Base-by-base conservation (phyloP, 441 rosid species). In the Metrosideros polymorpha region DNA sequence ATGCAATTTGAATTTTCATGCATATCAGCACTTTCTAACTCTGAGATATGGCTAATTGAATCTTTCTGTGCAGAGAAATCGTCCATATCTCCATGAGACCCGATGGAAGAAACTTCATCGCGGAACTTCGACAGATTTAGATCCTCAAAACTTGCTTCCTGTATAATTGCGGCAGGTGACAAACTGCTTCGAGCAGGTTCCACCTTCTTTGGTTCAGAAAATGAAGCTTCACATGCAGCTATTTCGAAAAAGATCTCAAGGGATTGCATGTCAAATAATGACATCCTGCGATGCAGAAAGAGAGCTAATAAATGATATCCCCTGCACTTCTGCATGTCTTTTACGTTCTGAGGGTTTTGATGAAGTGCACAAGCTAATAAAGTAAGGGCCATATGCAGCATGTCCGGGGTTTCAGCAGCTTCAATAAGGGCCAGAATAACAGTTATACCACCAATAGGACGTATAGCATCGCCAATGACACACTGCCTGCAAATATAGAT, bases 161-260 rank as follows among this genome's bases (percentile, higher is more conserved):
- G 95, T 85, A 92, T 89, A 86, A 92, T 89, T 83, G 94, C 91
- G 17, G 93, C 86, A 66, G 98, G 94, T 63, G 97, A 89, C 89
- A 88, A 43, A 86, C 79, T 90, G 87, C 86, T 87, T 71, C 87
- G 96, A 53, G 85, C 86, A 82, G 84, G 91, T 89, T 90, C 93
- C 91, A 93, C 85, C 90, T 93, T 98, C 92, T 93, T 98, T 84
- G 99, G 99, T 89, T 97, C 98, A 87, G 96, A 95, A 93, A 97
- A 97, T 86, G 98, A 97, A 89, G 99, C 99, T 93, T 98, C 97
- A 75, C 99, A 98, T 85, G 99, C 99, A 89, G 99, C 99, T 91
- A 97, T 95, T 90, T 95, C 98, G 88, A 98, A 98, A 92, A 98
- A 98, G 76, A 96, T 93, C 92, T 96, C 99, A 87, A 98, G 97